Conservation (phyloP, 441 rosid species). For the Bruguiera hainesii region DNA sequence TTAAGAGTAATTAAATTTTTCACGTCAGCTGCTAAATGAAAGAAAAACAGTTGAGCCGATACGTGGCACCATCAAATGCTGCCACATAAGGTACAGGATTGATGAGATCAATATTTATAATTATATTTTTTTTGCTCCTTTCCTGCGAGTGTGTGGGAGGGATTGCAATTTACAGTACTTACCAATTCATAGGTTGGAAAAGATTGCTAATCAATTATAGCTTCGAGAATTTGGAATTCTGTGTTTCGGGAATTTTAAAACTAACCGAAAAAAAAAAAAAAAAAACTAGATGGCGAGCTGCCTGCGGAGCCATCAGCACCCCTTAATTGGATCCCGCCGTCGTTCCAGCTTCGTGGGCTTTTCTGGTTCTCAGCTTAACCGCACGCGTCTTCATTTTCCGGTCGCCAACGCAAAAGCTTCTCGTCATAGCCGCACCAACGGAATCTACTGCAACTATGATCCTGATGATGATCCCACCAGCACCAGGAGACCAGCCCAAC, state of each 20-base stretch:
- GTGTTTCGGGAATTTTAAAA: not conserved
- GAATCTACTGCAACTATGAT: constrained; percentile 40
- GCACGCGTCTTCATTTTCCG: not conserved
- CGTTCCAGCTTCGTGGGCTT: constrained; percentile 3
- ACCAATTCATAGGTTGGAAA: too few species aligned
- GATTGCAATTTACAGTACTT: too few species aligned
- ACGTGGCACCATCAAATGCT: too few species aligned
- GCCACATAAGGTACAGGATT: too few species aligned
- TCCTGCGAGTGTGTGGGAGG: too few species aligned
- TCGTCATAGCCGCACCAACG: constrained; percentile 1
- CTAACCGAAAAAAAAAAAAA: not conserved
- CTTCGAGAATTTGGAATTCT: not conserved
- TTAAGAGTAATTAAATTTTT: too few species aligned
- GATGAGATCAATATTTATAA: too few species aligned
- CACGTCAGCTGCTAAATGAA: too few species aligned
- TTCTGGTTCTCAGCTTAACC: constrained; percentile 8
- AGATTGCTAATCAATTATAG: too few species aligned
- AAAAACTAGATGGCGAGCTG: constrained; percentile 29
- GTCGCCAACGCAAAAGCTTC: constrained; percentile 7
- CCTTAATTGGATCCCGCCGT: constrained; percentile 10
- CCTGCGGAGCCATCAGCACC: constrained; percentile 17
- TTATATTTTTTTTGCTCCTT: too few species aligned
- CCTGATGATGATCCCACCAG: constrained; percentile 30
- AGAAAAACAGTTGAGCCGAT: too few species aligned
- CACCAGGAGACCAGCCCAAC: constrained; percentile 32